phyloP scores from a whole-genome alignment of 73 alveolate species.

The Halteria grandinella region DNA sequence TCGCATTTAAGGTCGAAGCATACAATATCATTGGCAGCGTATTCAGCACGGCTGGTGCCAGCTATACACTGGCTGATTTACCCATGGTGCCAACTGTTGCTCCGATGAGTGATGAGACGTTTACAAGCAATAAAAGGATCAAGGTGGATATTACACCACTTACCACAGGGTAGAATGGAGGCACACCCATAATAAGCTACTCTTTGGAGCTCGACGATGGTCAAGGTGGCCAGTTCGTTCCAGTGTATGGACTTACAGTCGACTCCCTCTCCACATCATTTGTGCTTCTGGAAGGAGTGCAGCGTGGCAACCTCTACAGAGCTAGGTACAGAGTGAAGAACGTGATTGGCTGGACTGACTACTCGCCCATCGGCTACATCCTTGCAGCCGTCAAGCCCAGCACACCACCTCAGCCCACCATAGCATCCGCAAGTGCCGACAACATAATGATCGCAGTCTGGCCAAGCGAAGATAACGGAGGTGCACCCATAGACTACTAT shows the following conservation, averaged over 20 bases:
- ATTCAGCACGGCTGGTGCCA: constrained; percentile 9
- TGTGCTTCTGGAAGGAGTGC: constrained; percentile 29
- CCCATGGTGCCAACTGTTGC: constrained; percentile 57
- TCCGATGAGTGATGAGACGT: constrained; percentile 28
- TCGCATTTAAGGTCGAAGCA: constrained; percentile 53
- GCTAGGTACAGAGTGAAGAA: constrained; percentile 54
- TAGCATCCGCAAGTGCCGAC: constrained; percentile 24
- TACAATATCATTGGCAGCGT: constrained; percentile 46
- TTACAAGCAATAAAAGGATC: constrained; percentile 37
- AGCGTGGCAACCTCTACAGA: constrained; percentile 21
- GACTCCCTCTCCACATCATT: constrained; percentile 28
- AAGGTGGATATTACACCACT: constrained; percentile 12
- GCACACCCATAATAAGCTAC: constrained; percentile 19
- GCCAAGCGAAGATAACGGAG: constrained; percentile 54
- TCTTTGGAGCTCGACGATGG: constrained; percentile 58
- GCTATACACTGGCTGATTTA: constrained; percentile 50
- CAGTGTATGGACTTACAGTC: constrained; percentile 40
- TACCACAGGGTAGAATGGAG: constrained; percentile 27
- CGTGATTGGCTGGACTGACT: constrained; percentile 47
- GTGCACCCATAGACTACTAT: constrained; percentile 29
- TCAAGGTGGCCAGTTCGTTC: constrained; percentile 21
- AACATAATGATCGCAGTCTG: constrained; percentile 33
- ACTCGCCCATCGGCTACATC: constrained; percentile 55
- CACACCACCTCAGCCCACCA: constrained; percentile 51
- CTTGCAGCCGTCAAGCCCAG: constrained; percentile 58